Evolutionary conservation across 1,139 yeast species (phyloP).

Genomic region (Taphrina confusa): DNA sequence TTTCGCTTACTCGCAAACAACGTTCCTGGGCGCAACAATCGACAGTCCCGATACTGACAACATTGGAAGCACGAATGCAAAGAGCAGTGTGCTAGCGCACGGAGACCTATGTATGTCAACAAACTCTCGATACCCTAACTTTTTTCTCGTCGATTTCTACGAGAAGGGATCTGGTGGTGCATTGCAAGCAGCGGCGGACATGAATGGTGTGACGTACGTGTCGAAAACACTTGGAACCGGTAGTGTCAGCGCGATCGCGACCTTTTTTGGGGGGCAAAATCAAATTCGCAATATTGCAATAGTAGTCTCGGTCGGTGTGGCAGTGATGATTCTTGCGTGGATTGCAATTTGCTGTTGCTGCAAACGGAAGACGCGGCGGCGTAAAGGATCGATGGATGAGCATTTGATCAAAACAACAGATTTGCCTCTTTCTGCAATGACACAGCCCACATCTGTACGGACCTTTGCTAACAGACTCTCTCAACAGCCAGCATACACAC

Average conservation of each 20-base stretch:
- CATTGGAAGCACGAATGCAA: constrained; percentile 7
- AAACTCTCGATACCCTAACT: constrained; percentile 23
- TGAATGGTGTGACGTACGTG: constrained; percentile 18
- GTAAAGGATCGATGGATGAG: not conserved
- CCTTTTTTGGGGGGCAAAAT: constrained; percentile 24
- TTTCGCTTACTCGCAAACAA: constrained; percentile 18
- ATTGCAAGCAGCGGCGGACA: constrained; percentile 18
- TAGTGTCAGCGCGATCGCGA: constrained; percentile 9
- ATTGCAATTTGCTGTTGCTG: constrained; percentile 20
- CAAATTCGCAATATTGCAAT: constrained; percentile 31
- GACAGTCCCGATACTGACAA: constrained; percentile 29
- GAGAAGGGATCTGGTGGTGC: constrained; percentile 24
- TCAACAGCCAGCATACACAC: constrained; percentile 5
- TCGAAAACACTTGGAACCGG: constrained; percentile 19
- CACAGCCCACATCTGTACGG: not conserved
- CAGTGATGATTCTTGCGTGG: constrained; percentile 8
- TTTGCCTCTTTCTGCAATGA: not conserved
- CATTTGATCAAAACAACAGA: not conserved
- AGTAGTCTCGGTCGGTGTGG: constrained; percentile 19
- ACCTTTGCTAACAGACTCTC: not conserved
- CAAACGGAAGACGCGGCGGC: constrained; percentile 3
- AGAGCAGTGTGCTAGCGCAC: constrained; percentile 13
- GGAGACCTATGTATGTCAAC: constrained; percentile 8
- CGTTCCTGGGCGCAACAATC: constrained; percentile 17
- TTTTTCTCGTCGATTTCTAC: constrained; percentile 29